phyloP scores from a whole-genome alignment of 768 basidiomycete genomes.

The Gloeophyllum trabeum region DNA sequence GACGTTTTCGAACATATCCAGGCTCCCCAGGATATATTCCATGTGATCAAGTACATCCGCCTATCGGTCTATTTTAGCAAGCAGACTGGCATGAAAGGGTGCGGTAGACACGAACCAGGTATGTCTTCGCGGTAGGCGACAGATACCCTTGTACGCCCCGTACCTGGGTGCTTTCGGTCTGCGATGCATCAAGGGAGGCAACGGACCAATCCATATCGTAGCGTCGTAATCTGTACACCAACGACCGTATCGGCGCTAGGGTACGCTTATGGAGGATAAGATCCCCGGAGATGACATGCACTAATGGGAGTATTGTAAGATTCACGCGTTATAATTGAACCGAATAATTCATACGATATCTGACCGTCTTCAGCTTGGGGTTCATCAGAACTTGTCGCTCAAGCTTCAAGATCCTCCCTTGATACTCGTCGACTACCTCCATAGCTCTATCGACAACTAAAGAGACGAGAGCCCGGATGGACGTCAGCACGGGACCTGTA shows the following conservation, averaged over 20 bases:
- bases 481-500: neutral
- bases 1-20: constrained; percentile 67
- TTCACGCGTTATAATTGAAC: neutral
- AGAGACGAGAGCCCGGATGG: constrained; percentile 9
- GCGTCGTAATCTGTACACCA: constrained; percentile 56
- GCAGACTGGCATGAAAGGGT: neutral
- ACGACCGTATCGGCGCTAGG: constrained; percentile 56
- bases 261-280: constrained; percentile 66
- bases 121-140: constrained; percentile 52
- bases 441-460: constrained; percentile 59
- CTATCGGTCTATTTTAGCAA: constrained; percentile 18
- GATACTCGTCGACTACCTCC: constrained; percentile 60
- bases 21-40: constrained; percentile 55
- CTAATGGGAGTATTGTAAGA: constrained; percentile 18
- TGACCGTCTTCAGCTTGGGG: constrained; percentile 51
- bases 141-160: constrained; percentile 60
- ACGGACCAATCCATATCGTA: constrained; percentile 61
- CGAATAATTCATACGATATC: constrained; percentile 29
- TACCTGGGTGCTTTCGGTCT: constrained; percentile 21
- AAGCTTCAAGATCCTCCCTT: constrained; percentile 46
- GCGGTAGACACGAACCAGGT: constrained; percentile 31
- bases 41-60: constrained; percentile 72
- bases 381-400: constrained; percentile 49
- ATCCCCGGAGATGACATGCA: constrained; percentile 70
- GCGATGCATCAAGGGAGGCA: constrained; percentile 36